Evolutionary conservation across 805 yeast genomes (phyloP).

Genomic region (Yamadazyma endophytica): DNA sequence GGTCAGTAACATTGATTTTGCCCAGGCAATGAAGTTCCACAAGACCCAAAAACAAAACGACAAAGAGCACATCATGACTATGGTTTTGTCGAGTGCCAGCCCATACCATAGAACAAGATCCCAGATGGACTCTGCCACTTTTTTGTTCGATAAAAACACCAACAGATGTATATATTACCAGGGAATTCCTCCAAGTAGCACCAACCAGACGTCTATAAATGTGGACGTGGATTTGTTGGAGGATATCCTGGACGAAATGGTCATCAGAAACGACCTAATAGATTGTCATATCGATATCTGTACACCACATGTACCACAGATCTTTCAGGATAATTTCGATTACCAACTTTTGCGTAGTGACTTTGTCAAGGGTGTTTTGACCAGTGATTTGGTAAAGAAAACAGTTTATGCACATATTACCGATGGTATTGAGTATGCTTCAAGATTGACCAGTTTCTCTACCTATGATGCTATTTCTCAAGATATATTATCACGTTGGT

Average conservation of each 20-base stretch:
- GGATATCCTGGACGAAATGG: conserved; percentile 65
- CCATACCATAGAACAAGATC: conserved; percentile 84
- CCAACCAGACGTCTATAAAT: conserved; percentile 38
- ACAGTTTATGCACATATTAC: conserved; percentile 86
- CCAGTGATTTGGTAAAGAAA: conserved; percentile 86
- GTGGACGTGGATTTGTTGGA: conserved; percentile 84
- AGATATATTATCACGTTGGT: conserved; percentile 87
- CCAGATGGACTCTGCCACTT: conserved; percentile 76
- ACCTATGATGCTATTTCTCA: conserved; percentile 89
- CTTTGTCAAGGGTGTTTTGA: conserved; percentile 85
- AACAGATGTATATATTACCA: conserved; percentile 83
- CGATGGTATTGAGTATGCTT: conserved; percentile 73
- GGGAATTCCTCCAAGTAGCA: conserved; percentile 56
- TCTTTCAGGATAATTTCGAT: conserved; percentile 95
- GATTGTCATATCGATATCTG: conserved; percentile 97
- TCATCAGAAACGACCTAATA: conserved; percentile 84
- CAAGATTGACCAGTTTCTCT: conserved; percentile 92
- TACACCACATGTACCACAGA: conserved; percentile 89
- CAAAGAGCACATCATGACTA: conserved; percentile 89
- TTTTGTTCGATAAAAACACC: conserved; percentile 70
- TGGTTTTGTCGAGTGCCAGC: conserved; percentile 84
- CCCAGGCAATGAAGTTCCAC: conserved; percentile 69
- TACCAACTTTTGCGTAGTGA: conserved; percentile 83
- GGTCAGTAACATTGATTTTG: conserved; percentile 84
- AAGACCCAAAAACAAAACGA: conserved; percentile 66